phyloP scores from a whole-genome alignment of 306 rosid genomes.

The Prunus dulcis region DNA sequence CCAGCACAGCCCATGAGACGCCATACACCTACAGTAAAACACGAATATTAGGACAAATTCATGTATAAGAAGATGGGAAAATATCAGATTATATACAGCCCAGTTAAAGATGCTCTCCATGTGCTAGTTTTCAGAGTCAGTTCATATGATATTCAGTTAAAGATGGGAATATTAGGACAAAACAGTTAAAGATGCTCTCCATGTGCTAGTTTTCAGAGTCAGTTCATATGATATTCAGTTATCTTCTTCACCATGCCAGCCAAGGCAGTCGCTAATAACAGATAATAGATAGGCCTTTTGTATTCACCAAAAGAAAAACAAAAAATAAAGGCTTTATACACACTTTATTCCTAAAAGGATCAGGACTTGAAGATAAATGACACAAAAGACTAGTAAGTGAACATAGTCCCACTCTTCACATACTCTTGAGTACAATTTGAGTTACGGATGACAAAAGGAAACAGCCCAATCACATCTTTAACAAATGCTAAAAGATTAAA shows the following conservation, averaged over 20 bases:
- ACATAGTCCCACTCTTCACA: neutral
- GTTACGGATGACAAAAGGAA: neutral
- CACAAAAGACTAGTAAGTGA: too few relatives aligned
- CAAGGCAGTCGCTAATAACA: neutral
- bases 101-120: neutral
- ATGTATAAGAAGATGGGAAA: neutral
- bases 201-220: neutral
- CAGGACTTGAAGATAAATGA: too few relatives aligned
- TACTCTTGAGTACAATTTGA: neutral
- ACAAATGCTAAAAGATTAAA: too few relatives aligned
- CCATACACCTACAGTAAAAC: constrained; percentile 63
- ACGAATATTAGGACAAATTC: neutral
- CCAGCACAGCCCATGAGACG: constrained; percentile 78
- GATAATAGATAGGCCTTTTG: neutral
- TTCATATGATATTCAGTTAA: neutral
- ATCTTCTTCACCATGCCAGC: neutral
- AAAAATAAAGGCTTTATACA: too few relatives aligned
- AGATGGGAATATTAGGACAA: too few relatives aligned
- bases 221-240: neutral
- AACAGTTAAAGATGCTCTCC: neutral
- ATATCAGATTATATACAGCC: neutral
- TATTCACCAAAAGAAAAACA: neutral
- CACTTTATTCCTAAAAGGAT: too few relatives aligned
- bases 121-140: neutral
- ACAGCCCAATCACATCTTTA: too few relatives aligned